A percentile compares a stretch with the other conserved stretches of the same genome.
Evolutionary conservation across 352 stramenopile genomes (phyloP).

Genomic region (Blastocystis sp.): DNA sequence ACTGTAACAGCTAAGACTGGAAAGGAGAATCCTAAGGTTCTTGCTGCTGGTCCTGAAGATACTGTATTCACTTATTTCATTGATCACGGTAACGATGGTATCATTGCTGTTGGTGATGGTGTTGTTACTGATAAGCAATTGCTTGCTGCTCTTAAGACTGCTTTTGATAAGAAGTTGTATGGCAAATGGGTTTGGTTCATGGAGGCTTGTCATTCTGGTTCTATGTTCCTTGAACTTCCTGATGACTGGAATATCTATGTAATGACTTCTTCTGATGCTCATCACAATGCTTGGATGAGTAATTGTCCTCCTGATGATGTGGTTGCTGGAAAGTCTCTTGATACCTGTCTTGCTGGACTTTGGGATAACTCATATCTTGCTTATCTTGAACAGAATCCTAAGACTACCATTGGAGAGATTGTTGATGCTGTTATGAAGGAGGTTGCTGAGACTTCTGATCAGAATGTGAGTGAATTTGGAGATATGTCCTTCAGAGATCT

Average conservation of each 20-base stretch:
- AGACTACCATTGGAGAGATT: conserved; percentile 26
- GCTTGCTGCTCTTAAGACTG: not conserved
- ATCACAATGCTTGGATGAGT: conserved; percentile 51
- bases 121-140: not conserved
- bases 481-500: conserved; percentile 1
- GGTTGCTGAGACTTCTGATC: not conserved
- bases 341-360: conserved; percentile 12
- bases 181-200: conserved; percentile 53
- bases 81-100: conserved; percentile 38
- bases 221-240: conserved; percentile 27
- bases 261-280: conserved; percentile 36
- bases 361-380: conserved; percentile 37
- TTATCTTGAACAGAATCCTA: not conserved
- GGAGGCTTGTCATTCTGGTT: conserved; percentile 57
- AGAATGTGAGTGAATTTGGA: no score
- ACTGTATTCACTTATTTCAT: conserved; percentile 62
- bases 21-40: conserved; percentile 58
- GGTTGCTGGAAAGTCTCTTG: conserved; percentile 12
- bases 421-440: not conserved
- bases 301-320: conserved; percentile 50
- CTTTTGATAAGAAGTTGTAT: conserved; percentile 37
- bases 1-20: conserved; percentile 2
- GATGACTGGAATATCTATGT: conserved; percentile 34
- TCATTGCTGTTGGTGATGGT: conserved; percentile 37
- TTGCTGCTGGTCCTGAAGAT: conserved; percentile 1